Evolutionary conservation across 257 asterid genomes (phyloP).

Genomic region (Primulina tabacum): DNA sequence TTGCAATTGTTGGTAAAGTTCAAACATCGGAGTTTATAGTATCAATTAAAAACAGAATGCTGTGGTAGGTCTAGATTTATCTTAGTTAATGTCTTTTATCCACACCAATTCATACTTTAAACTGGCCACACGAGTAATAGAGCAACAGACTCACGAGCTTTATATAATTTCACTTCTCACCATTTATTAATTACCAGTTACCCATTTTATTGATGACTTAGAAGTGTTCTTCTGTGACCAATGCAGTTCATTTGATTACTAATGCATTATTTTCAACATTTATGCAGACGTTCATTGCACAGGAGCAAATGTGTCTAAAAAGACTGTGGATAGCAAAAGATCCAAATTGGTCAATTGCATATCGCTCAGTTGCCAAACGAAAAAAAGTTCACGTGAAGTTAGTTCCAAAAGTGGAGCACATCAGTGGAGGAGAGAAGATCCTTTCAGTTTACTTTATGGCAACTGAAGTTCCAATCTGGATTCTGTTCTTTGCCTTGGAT

Average conservation of each 20-base stretch:
- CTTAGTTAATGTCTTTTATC: background rate
- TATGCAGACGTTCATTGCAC: slow-evolving; percentile 89
- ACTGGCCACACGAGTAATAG: background rate
- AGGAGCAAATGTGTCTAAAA: slow-evolving; percentile 76
- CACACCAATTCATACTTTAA: background rate
- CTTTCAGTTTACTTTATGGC: slow-evolving; percentile 60
- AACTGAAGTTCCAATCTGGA: slow-evolving; percentile 77
- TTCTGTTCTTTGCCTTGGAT: slow-evolving; percentile 81
- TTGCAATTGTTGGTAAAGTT: slow-evolving; percentile 13
- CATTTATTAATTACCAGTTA: background rate
- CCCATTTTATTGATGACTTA: background rate
- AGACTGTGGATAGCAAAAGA: slow-evolving; percentile 70
- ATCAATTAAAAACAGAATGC: background rate
- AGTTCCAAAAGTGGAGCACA: slow-evolving; percentile 48
- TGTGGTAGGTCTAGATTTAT: background rate
- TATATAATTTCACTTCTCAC: background rate
- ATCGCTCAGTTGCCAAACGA: slow-evolving; percentile 52
- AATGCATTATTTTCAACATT: slow-evolving; percentile 25
- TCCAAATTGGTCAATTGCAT: slow-evolving; percentile 65
- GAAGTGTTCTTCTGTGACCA: background rate
- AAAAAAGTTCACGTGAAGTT: slow-evolving; percentile 62
- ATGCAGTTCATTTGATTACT: slow-evolving; percentile 9
- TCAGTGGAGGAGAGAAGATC: slow-evolving; percentile 54
- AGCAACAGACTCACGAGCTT: background rate
- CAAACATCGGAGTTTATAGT: background rate